phyloP scores from a whole-genome alignment of 2,329 filamentous ascomycete species.

The Aspergillus sp. region DNA sequence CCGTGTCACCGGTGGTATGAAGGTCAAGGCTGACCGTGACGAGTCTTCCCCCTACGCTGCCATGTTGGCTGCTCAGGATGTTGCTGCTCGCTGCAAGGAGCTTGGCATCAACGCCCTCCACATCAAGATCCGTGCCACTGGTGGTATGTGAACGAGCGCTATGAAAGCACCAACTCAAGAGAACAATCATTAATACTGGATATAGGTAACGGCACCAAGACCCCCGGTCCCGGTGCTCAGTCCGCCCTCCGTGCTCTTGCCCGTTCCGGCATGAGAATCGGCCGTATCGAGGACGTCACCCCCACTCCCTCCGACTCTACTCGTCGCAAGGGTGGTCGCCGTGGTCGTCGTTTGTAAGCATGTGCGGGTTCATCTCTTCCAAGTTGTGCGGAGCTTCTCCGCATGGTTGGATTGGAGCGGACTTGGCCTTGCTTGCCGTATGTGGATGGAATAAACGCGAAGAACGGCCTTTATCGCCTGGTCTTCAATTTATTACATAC shows the following conservation, averaged over 20 bases:
- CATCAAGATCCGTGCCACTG: slow-evolving; percentile 99
- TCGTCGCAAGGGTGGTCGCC: slow-evolving; percentile 99
- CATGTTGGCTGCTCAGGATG: slow-evolving; percentile 99
- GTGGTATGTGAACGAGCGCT: slow-evolving; percentile 63
- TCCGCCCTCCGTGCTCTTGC: slow-evolving; percentile 98
- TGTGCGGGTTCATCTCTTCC: slow-evolving; percentile 37
- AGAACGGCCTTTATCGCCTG: slow-evolving; percentile 56
- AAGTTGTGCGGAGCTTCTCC: slow-evolving; percentile 27
- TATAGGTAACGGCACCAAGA: slow-evolving; percentile 97
- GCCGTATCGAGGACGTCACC: slow-evolving; percentile 99
- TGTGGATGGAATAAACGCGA: slow-evolving; percentile 55
- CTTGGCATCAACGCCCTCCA: slow-evolving; percentile 92
- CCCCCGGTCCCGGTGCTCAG: slow-evolving; percentile 97
- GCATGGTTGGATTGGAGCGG: slow-evolving; percentile 35
- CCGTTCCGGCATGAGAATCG: slow-evolving; percentile 99
- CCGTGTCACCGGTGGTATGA: slow-evolving; percentile 99
- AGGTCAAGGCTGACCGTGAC: slow-evolving; percentile 99
- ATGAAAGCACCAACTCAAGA: background rate
- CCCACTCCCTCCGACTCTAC: slow-evolving; percentile 99
- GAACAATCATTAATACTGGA: slow-evolving; percentile 2
- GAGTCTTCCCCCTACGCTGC: slow-evolving; percentile 99
- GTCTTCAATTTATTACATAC: slow-evolving; percentile 51
- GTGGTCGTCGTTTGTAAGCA: slow-evolving; percentile 98
- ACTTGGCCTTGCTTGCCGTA: slow-evolving; percentile 34
- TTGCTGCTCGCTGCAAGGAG: slow-evolving; percentile 86